Percentiles rank a stretch among this genome's conserved stretches.
Evolutionary conservation across 139 green algal species (phyloP).

Genomic region (Microglena sp.): DNA sequence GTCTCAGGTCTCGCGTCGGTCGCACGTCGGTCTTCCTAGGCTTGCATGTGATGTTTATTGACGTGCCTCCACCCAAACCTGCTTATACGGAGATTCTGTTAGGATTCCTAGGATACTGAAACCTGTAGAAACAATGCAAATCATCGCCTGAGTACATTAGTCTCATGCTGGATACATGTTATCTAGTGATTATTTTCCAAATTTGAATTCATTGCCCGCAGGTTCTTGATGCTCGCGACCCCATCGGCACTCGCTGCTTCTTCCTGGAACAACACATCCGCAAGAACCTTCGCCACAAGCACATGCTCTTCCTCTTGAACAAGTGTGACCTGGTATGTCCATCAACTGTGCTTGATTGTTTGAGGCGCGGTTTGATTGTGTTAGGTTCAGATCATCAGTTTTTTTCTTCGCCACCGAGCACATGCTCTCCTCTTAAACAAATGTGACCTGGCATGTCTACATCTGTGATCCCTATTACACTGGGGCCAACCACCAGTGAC

Average conservation of each 20-base stretch:
- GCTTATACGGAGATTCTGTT: too few relatives aligned
- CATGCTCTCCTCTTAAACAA: slow-evolving; percentile 97
- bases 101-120: too few relatives aligned
- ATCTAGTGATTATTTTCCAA: too few relatives aligned
- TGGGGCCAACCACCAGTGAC: slow-evolving; percentile 3
- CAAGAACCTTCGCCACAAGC: slow-evolving; percentile 88
- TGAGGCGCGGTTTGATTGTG: neutral
- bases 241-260: slow-evolving; percentile 85
- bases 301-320: slow-evolving; percentile 97
- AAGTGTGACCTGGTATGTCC: slow-evolving; percentile 90
- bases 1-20: neutral
- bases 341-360: neutral
- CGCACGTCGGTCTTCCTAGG: neutral
- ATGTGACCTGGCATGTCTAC: slow-evolving; percentile 80
- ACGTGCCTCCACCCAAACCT: too few relatives aligned
- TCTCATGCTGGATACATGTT: too few relatives aligned
- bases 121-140: too few relatives aligned
- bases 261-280: slow-evolving; percentile 90
- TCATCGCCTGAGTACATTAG: too few relatives aligned
- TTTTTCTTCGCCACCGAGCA: too few relatives aligned
- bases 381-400: slow-evolving; percentile 4
- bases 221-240: slow-evolving; percentile 94
- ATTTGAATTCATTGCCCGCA: slow-evolving; percentile 23
- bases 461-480: too few relatives aligned
- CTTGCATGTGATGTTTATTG: neutral